Percentiles rank a stretch among this genome's conserved stretches.
These are phyloP conservation scores for Claviceps sp. DNA, from an alignment of 2,329 filamentous ascomycete genomes.

Conservation along the genomic window DNA sequence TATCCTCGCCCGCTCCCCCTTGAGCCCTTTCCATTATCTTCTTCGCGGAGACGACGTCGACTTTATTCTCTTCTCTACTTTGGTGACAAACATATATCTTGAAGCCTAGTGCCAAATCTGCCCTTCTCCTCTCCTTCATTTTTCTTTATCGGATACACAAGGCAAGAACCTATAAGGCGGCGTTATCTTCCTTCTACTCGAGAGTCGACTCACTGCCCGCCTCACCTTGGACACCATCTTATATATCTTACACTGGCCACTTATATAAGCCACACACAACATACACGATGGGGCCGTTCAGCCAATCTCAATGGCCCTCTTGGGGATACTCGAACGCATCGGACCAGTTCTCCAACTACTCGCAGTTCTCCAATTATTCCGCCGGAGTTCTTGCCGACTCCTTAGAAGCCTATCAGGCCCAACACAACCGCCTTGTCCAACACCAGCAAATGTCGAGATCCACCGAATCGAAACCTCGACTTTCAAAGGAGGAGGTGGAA, in stretches of 20 bases:
- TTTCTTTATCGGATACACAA: background rate
- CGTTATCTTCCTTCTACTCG: background rate
- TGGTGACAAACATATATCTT: background rate
- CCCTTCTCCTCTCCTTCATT: background rate
- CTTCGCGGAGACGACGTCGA: slow-evolving; percentile 7
- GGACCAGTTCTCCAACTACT: slow-evolving; percentile 19
- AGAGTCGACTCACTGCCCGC: background rate
- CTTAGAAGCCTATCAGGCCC: slow-evolving; percentile 24
- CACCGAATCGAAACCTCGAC: slow-evolving; percentile 36
- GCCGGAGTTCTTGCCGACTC: slow-evolving; percentile 23
- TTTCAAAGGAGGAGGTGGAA: slow-evolving; percentile 47
- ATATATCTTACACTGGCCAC: background rate
- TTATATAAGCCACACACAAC: background rate
- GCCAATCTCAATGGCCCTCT: slow-evolving; percentile 22
- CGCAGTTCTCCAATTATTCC: slow-evolving; percentile 20
- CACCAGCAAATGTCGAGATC: slow-evolving; percentile 26
- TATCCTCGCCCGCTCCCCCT: slow-evolving; percentile 6
- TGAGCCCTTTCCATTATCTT: background rate
- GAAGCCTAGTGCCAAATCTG: background rate
- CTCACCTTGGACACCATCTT: background rate
- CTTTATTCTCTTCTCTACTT: background rate
- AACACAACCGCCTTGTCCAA: slow-evolving; percentile 23
- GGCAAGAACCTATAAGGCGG: background rate
- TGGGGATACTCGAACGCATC: slow-evolving; percentile 20
- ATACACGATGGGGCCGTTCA: slow-evolving; percentile 19